Percentiles rank a stretch among this genome's conserved stretches.
Conservation (phyloP, 2,329 filamentous ascomycete genomes). For the Scedosporium apiospermum region DNA sequence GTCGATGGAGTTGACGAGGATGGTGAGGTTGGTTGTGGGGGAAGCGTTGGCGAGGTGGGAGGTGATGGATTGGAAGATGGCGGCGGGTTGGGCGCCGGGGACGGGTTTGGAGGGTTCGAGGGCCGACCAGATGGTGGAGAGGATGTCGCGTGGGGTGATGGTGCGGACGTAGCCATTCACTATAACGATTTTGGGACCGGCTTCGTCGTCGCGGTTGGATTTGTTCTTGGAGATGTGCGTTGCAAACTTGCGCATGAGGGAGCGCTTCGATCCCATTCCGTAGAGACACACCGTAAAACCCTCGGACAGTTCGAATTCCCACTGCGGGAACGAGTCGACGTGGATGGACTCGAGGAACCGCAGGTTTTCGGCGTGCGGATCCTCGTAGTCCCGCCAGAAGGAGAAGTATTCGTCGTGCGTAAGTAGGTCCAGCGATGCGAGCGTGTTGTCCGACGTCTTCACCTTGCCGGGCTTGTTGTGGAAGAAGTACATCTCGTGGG, state of each 20-base stretch:
- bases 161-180: slow-evolving; percentile 75
- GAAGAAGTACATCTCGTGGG: slow-evolving; percentile 88
- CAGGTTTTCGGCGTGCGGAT: slow-evolving; percentile 63
- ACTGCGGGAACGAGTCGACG: slow-evolving; percentile 75
- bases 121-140: slow-evolving; percentile 58
- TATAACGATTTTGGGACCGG: slow-evolving; percentile 52
- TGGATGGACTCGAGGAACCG: slow-evolving; percentile 67
- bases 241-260: slow-evolving; percentile 66
- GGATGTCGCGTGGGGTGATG: slow-evolving; percentile 57
- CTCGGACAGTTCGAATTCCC: slow-evolving; percentile 81
- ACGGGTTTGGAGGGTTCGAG: slow-evolving; percentile 41
- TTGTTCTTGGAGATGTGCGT: slow-evolving; percentile 43
- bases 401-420: slow-evolving; percentile 89
- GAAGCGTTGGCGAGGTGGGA: slow-evolving; percentile 42
- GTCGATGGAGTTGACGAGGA: slow-evolving; percentile 84
- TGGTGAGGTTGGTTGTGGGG: slow-evolving; percentile 40
- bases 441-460: slow-evolving; percentile 80
- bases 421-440: slow-evolving; percentile 65
- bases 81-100: slow-evolving; percentile 52
- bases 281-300: slow-evolving; percentile 86
- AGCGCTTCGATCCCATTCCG: slow-evolving; percentile 83
- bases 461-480: slow-evolving; percentile 75
- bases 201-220: slow-evolving; percentile 18
- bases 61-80: slow-evolving; percentile 60
- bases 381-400: slow-evolving; percentile 47